These are phyloP conservation scores for Nematocida parisii DNA, from an alignment of 371 early-diverging fungal species.

Conservation along the genomic window DNA sequence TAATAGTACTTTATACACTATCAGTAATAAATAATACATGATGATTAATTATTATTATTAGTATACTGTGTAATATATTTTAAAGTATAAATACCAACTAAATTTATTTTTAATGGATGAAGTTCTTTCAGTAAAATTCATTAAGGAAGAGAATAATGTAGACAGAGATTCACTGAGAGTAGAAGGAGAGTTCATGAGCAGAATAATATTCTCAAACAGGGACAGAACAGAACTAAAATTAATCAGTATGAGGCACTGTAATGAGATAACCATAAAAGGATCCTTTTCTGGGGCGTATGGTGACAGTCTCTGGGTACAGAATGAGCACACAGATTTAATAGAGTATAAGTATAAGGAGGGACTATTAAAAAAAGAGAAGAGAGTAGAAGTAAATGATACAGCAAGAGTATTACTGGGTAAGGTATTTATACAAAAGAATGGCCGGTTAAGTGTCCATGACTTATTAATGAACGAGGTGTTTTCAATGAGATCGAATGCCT, in stretches of 20 bases:
- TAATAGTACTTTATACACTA: too few species aligned
- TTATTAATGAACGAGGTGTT: not conserved
- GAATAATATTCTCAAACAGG: not conserved
- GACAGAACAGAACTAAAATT: not conserved
- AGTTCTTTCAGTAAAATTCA: slow-evolving; percentile 6
- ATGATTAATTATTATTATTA: too few species aligned
- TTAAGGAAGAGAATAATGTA: slow-evolving; percentile 11
- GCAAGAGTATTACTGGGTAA: not conserved
- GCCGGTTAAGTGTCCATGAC: not conserved
- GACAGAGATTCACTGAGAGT: not conserved
- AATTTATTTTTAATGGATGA: slow-evolving; percentile 42
- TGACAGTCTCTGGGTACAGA: not conserved
- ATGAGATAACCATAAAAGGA: not conserved
- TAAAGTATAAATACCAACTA: slow-evolving; percentile 1
- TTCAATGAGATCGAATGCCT: not conserved
- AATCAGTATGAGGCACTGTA: not conserved
- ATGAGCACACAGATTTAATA: not conserved
- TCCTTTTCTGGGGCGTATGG: not conserved
- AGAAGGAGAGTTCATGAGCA: slow-evolving; percentile 13
- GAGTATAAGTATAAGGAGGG: not conserved
- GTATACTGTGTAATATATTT: too few species aligned
- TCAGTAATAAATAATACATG: too few species aligned
- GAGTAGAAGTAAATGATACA: not conserved
- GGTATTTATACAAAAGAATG: not conserved
- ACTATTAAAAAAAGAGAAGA: not conserved